A percentile compares a stretch with the other conserved stretches of the same genome.
These are phyloP conservation scores for Fusarium aywerte DNA, from an alignment of 2,329 filamentous ascomycete species.

Conservation along the genomic window DNA sequence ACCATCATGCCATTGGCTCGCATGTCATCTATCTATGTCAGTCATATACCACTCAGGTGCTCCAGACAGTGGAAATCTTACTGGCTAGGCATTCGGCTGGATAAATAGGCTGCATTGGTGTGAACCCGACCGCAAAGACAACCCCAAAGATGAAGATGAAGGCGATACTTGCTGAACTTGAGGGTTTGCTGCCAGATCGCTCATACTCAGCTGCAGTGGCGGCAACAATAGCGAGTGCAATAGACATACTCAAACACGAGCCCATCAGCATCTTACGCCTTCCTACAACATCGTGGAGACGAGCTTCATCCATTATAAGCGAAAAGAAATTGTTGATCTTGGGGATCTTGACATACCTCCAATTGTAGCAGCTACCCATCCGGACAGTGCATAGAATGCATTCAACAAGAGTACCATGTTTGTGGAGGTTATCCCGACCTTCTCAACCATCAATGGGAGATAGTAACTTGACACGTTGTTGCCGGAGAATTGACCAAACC, in stretches of 20 bases:
- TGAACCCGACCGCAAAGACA: constrained; percentile 5
- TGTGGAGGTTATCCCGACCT: constrained; percentile 3
- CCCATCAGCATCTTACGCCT: constrained; percentile 21
- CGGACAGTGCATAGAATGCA: constrained; percentile 6
- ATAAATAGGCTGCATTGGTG: constrained; percentile 19
- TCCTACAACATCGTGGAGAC: constrained; percentile 7
- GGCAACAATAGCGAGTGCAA: constrained; percentile 1
- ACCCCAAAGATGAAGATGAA: constrained; percentile 19
- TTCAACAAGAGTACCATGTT: constrained; percentile 11
- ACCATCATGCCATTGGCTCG: constrained; percentile 39
- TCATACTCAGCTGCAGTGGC: constrained; percentile 13
- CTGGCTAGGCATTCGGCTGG: constrained; percentile 13
- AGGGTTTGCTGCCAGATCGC: background rate
- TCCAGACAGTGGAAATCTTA: background rate
- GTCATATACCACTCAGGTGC: background rate
- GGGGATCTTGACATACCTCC: background rate
- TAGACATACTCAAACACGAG: constrained; percentile 9
- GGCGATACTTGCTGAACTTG: constrained; percentile 15
- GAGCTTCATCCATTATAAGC: background rate
- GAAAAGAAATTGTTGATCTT: background rate
- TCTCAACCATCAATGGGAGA: constrained; percentile 10
- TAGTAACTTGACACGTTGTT: constrained; percentile 20
- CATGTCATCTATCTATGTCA: constrained; percentile 25
- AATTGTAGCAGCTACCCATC: constrained; percentile 14
- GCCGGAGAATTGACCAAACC: constrained; percentile 13